Evolutionary conservation across 2,329 filamentous ascomycete genomes (phyloP), one percentile per base, ranked within the genome.

Genomic region (Cladosporium sphaerospermum): DNA sequence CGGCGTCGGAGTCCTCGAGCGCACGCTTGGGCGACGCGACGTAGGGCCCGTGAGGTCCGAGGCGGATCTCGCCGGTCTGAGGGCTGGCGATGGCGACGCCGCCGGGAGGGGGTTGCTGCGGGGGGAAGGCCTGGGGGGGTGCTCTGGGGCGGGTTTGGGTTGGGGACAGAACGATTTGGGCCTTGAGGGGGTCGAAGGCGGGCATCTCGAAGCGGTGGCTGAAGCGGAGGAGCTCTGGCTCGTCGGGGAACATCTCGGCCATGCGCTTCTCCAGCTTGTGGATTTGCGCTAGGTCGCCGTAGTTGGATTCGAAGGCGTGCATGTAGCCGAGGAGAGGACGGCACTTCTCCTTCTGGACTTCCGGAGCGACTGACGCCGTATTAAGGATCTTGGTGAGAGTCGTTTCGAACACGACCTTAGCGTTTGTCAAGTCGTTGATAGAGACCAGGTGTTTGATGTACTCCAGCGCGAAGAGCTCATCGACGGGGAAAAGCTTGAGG

Each of bases 361-460:
- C 54, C 52, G 78, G 72, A 1, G 85, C 73, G 9, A 82, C 82
- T 60, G 90, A 88, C 19, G 86, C 79, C 7, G 86, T 81, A 9
- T 59, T 61, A 40, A 59, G 47, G 41, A 97, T 79, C 57, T 85
- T 85, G 65, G 86, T 88, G 56, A 96, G 88, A 13, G 91, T 90
- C 13, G 91, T 96, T 69, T 97, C 93, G 64, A 99, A 99, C 2
- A 96, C 90, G 9, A 93, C 91, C 59, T 93, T 83, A 33, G 93
- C 93, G 78, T 99, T 90, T 91, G 61, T 33, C 45, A 90, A 85
- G 70, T 99, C 93, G 62, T 95, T 92, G 67, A 88, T 89, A 10
- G 88, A 86, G 63, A 97, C 87, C 55, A 99, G 75, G 70, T 96
- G 93, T 73, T 96, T 96, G 62, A 99, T 78, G 69, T 99, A 97